phyloP scores from a whole-genome alignment of 1,284 basidiomycete species.

The Leccinum subspadiceum region DNA sequence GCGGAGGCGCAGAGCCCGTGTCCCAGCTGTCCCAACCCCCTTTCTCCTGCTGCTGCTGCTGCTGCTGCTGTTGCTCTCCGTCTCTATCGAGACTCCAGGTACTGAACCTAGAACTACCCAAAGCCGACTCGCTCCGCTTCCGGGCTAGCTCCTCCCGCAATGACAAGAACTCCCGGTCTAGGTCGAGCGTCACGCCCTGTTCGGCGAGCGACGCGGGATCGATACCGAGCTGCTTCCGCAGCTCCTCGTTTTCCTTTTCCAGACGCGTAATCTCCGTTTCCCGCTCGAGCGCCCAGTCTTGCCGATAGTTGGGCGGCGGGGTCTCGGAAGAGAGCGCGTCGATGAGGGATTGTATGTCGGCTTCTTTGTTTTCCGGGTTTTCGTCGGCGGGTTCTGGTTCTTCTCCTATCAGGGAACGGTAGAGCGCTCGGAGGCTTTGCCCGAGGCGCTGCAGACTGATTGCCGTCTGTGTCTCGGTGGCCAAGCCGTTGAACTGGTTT shows the following conservation, averaged over 20 bases:
- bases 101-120: conserved; percentile 24
- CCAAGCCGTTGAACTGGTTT: conserved; percentile 57
- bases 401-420: conserved; percentile 73
- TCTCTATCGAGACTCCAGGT: conserved; percentile 31
- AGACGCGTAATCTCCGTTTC: conserved; percentile 81
- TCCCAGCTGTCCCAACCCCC: conserved; percentile 30
- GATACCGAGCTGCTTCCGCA: conserved; percentile 74
- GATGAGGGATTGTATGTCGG: conserved; percentile 45
- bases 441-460: conserved; percentile 69
- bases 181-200: conserved; percentile 49
- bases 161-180: conserved; percentile 34
- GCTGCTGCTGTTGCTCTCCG: neutral
- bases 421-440: conserved; percentile 66
- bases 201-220: conserved; percentile 52
- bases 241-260: conserved; percentile 75
- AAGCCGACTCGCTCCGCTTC: conserved; percentile 29
- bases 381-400: conserved; percentile 39
- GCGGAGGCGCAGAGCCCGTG: conserved; percentile 3
- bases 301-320: conserved; percentile 10
- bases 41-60: conserved; percentile 18
- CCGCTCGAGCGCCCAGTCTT: conserved; percentile 82
- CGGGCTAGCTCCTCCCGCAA: conserved; percentile 24
- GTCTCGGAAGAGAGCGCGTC: conserved; percentile 37
- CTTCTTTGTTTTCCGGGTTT: conserved; percentile 10
- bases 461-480: conserved; percentile 52